A percentile compares a stretch with the other conserved stretches of the same genome.
phyloP scores from a whole-genome alignment of 1,284 basidiomycete genomes.

The Malassezia nana region DNA sequence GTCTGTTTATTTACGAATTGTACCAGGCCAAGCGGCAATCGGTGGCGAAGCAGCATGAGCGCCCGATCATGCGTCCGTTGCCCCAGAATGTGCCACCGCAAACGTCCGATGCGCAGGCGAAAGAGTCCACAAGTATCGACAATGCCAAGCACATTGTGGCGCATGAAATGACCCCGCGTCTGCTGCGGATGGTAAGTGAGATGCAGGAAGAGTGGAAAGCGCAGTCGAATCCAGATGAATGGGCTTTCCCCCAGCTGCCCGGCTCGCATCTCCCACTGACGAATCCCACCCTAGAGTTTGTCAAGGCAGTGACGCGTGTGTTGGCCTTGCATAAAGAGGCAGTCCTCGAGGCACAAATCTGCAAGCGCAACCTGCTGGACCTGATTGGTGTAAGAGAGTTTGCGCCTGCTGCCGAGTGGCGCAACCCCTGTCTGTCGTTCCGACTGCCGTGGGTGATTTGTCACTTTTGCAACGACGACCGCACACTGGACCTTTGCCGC shows the following conservation, averaged over 20 bases:
- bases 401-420: constrained; percentile 50
- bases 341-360: constrained; percentile 71
- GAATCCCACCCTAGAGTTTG: constrained; percentile 72
- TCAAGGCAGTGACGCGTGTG: constrained; percentile 77
- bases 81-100: constrained; percentile 26
- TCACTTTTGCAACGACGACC: constrained; percentile 73
- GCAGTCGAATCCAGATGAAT: constrained; percentile 55
- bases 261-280: constrained; percentile 68
- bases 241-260: constrained; percentile 70
- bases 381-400: constrained; percentile 81
- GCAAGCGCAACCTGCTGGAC: constrained; percentile 82
- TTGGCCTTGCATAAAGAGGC: constrained; percentile 62
- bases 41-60: constrained; percentile 48
- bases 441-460: constrained; percentile 81
- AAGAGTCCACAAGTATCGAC: background rate
- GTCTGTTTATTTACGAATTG: constrained; percentile 75
- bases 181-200: constrained; percentile 63
- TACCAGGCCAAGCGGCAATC: constrained; percentile 64
- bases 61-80: constrained; percentile 58
- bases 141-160: constrained; percentile 50
- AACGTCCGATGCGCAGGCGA: constrained; percentile 55
- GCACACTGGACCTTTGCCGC: constrained; percentile 91
- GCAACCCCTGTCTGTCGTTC: constrained; percentile 84
- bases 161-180: constrained; percentile 68
- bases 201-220: constrained; percentile 50